A percentile compares a stretch with the other conserved stretches of the same genome.
These are phyloP conservation scores for Rhizopus stolonifer DNA, from an alignment of 371 early-diverging fungal species.

Conservation along the genomic window DNA sequence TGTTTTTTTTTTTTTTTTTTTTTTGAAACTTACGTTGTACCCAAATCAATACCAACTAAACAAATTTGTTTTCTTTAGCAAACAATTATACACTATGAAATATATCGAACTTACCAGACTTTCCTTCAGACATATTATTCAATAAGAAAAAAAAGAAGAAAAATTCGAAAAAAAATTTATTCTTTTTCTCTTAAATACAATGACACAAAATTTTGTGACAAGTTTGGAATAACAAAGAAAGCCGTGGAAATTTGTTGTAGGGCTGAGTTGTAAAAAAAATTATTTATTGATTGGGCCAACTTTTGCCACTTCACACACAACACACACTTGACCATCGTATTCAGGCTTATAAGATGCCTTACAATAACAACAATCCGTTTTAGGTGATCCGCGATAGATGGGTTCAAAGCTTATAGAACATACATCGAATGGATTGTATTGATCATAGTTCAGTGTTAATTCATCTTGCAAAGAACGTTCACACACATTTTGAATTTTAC, in stretches of 20 bases:
- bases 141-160: conserved; percentile 17
- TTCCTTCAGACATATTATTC: conserved; percentile 36
- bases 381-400: conserved; percentile 83
- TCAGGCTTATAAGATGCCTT: conserved; percentile 85
- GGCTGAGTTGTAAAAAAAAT: neutral
- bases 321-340: conserved; percentile 74
- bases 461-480: conserved; percentile 82
- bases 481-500: conserved; percentile 75
- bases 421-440: conserved; percentile 87
- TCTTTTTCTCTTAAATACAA: conserved; percentile 8
- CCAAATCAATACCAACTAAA: conserved; percentile 96
- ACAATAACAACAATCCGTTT: conserved; percentile 84
- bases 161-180: conserved; percentile 5
- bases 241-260: conserved; percentile 21
- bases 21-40: conserved; percentile 99
- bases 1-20: neutral
- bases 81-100: neutral
- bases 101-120: conserved; percentile 75
- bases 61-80: too few species aligned
- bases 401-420: conserved; percentile 82
- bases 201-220: conserved; percentile 25
- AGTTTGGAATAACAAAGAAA: conserved; percentile 33
- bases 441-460: conserved; percentile 86
- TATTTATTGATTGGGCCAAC: conserved; percentile 39
- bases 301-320: conserved; percentile 79